Evolutionary conservation across 2,329 filamentous ascomycete genomes (phyloP).

Genomic region (Stenocarpella maydis): DNA sequence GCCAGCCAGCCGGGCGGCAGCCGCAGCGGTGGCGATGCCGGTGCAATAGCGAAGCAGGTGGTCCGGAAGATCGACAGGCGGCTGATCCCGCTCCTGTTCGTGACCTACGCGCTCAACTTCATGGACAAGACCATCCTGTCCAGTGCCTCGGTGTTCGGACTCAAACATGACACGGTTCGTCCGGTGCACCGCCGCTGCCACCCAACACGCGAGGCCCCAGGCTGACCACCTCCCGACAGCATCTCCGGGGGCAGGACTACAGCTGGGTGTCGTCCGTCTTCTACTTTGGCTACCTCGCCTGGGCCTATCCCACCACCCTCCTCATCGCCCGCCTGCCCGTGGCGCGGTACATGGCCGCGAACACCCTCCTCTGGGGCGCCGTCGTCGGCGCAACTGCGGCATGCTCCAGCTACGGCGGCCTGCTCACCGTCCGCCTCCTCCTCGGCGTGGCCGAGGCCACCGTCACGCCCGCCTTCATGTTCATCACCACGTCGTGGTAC

Average conservation of each 20-base stretch:
- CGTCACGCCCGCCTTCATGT: conserved; percentile 63
- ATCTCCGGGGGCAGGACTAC: conserved; percentile 54
- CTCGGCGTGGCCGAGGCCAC: conserved; percentile 64
- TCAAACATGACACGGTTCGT: conserved; percentile 55
- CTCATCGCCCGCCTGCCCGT: conserved; percentile 57
- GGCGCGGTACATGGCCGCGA: conserved; percentile 55
- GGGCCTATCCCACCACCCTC: conserved; percentile 51
- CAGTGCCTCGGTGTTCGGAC: conserved; percentile 63
- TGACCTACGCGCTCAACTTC: conserved; percentile 67
- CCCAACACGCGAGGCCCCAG: conserved; percentile 2
- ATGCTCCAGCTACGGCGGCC: conserved; percentile 56
- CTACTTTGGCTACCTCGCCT: conserved; percentile 52
- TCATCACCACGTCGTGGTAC: conserved; percentile 64
- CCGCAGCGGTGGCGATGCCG: conserved; percentile 27
- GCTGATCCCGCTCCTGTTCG: conserved; percentile 64
- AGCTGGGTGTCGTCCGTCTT: conserved; percentile 56
- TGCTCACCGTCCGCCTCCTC: conserved; percentile 61
- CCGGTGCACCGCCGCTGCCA: not conserved
- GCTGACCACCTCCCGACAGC: conserved; percentile 10
- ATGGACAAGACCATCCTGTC: conserved; percentile 68
- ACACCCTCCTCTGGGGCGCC: conserved; percentile 60
- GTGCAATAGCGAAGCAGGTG: conserved; percentile 46
- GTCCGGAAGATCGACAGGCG: conserved; percentile 64
- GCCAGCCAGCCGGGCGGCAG: conserved; percentile 19
- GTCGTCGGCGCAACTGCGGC: conserved; percentile 55